Conservation (phyloP, 2,329 filamentous ascomycete genomes). For the Aspergillus latus region DNA sequence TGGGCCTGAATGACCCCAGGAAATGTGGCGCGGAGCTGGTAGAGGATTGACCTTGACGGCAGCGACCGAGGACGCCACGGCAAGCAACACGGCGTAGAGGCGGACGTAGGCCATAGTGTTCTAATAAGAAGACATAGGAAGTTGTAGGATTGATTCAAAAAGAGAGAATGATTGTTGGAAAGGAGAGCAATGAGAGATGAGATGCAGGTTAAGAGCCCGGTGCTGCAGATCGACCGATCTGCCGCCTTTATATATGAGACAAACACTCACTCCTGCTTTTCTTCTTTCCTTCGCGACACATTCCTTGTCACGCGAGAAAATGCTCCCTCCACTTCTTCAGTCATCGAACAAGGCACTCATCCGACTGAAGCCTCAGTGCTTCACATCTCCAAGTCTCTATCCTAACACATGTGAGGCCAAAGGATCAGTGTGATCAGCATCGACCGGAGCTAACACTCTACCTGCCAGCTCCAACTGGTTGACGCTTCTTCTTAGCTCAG, state of each 20-base stretch:
- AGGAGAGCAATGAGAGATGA: conserved; percentile 1
- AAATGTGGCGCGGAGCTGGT: conserved; percentile 54
- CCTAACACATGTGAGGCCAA: not conserved
- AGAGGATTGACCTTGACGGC: conserved; percentile 56
- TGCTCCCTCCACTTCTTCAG: not conserved
- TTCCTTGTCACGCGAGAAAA: conserved; percentile 1
- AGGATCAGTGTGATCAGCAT: not conserved
- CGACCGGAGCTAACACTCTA: conserved; percentile 7
- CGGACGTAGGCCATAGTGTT: conserved; percentile 29
- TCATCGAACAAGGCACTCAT: not conserved
- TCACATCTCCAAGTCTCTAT: not conserved
- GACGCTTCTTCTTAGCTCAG: conserved; percentile 4
- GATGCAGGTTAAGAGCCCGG: conserved; percentile 2
- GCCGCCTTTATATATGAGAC: conserved; percentile 8
- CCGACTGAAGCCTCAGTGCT: not conserved
- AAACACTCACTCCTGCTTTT: not conserved
- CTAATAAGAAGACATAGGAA: not conserved
- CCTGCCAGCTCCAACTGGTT: conserved; percentile 3
- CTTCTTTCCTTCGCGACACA: not conserved
- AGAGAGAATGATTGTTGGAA: not conserved
- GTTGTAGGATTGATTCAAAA: not conserved
- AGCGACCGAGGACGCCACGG: conserved; percentile 38
- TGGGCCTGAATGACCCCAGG: conserved; percentile 54
- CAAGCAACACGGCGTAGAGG: conserved; percentile 28
- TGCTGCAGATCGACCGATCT: conserved; percentile 10